phyloP scores from a whole-genome alignment of 441 rosid species.

The California macrophylla region DNA sequence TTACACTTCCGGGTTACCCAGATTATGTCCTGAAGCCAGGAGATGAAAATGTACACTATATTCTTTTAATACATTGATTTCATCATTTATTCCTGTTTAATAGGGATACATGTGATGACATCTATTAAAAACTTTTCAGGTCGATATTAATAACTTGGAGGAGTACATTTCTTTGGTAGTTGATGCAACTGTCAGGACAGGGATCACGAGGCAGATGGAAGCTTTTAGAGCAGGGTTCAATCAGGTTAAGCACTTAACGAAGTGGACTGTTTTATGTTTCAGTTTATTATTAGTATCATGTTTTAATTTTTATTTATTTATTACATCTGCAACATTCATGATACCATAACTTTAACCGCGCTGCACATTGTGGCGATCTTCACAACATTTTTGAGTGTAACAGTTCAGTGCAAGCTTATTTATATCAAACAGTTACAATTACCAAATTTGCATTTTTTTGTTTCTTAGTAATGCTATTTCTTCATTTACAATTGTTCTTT shows the following conservation, averaged over 20 bases:
- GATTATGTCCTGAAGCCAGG: constrained; percentile 69
- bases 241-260: constrained; percentile 48
- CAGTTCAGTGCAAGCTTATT: no score
- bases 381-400: not conserved
- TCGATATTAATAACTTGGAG: constrained; percentile 68
- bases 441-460: not conserved
- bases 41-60: constrained; percentile 57
- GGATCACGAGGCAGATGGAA: constrained; percentile 71
- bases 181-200: constrained; percentile 82
- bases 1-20: constrained; percentile 94
- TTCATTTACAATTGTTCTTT: not conserved
- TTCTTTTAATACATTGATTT: constrained; percentile 6
- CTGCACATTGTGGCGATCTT: not conserved
- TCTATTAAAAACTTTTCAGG: constrained; percentile 34
- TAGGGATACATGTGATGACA: not conserved
- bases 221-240: constrained; percentile 95
- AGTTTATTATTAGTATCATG: not conserved
- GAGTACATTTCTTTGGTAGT: constrained; percentile 75
- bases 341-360: no score
- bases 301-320: not conserved
- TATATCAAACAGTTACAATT: no score
- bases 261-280: not conserved
- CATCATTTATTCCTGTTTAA: not conserved
- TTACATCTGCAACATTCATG: not conserved
- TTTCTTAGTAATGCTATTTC: not conserved